Conservation (phyloP, 2,329 filamentous ascomycete genomes). For the Salinomyces thailandicus region DNA sequence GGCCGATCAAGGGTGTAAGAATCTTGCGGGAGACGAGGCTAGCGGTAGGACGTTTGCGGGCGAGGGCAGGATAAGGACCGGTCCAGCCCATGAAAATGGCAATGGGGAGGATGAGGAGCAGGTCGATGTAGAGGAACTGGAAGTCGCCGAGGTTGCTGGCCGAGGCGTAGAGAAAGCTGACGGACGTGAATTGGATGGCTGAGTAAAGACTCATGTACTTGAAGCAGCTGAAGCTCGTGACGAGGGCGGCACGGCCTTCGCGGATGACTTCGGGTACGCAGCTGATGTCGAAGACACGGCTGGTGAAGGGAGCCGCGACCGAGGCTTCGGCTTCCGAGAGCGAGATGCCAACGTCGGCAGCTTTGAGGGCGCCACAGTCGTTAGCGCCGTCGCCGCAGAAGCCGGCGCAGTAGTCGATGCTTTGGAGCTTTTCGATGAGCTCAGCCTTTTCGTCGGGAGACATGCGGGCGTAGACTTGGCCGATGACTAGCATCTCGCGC, state of each 20-base stretch:
- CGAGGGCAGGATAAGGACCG: conserved; percentile 66
- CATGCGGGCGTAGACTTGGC: conserved; percentile 95
- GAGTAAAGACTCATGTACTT: conserved; percentile 99
- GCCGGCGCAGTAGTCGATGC: conserved; percentile 86
- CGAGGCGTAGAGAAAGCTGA: conserved; percentile 89
- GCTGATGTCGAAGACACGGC: conserved; percentile 87
- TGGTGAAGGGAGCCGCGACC: conserved; percentile 96
- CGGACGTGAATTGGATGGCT: conserved; percentile 96
- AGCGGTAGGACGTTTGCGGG: conserved; percentile 78
- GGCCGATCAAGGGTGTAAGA: conserved; percentile 75
- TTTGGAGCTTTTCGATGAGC: conserved; percentile 91
- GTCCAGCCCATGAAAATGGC: conserved; percentile 99
- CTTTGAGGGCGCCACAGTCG: conserved; percentile 92
- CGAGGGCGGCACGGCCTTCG: conserved; percentile 84
- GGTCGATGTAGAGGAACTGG: conserved; percentile 93
- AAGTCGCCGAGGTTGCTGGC: conserved; percentile 95
- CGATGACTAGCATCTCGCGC: conserved; percentile 75
- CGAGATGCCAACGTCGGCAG: conserved; percentile 93
- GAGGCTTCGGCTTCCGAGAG: conserved; percentile 95
- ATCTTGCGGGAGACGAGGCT: conserved; percentile 89
- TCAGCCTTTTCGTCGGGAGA: conserved; percentile 98
- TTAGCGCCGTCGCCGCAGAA: conserved; percentile 98
- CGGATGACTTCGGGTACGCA: conserved; percentile 89
- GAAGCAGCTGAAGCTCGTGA: conserved; percentile 99
- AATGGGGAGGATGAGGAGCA: conserved; percentile 85